Evolutionary conservation across 177 flowering plant species (phyloP).

Genomic region (Tripterygium wilfordii): DNA sequence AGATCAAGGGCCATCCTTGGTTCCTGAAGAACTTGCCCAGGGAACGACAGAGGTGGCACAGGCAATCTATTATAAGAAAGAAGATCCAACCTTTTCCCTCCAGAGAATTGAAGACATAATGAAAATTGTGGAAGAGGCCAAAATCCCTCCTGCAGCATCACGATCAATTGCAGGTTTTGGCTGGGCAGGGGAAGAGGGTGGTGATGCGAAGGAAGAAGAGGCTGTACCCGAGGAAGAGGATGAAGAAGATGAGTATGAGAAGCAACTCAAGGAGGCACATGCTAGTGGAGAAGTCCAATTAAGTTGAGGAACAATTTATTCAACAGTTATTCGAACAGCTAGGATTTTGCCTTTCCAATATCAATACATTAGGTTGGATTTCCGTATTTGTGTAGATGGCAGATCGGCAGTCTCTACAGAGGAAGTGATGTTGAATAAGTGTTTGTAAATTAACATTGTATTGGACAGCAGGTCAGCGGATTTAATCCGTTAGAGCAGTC

Average conservation of each 20-base stretch:
- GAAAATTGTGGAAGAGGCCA: conserved; percentile 57
- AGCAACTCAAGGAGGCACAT: conserved; percentile 53
- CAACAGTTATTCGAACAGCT: not conserved
- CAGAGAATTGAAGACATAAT: conserved; percentile 51
- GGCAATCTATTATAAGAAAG: conserved; percentile 35
- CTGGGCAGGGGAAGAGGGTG: conserved; percentile 34
- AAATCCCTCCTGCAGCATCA: conserved; percentile 29
- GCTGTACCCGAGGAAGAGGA: conserved; percentile 26
- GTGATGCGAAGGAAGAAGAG: conserved; percentile 11
- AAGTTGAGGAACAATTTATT: conserved; percentile 14
- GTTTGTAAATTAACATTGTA: conserved; percentile 8
- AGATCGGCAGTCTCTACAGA: not conserved
- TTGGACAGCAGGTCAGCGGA: not conserved
- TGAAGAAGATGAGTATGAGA: conserved; percentile 33
- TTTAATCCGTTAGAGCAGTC: not conserved
- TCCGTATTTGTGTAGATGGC: conserved; percentile 2
- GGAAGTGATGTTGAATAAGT: conserved; percentile 7
- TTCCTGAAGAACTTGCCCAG: conserved; percentile 58
- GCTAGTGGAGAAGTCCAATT: conserved; percentile 57
- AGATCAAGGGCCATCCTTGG: conserved; percentile 63
- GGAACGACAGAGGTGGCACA: conserved; percentile 44
- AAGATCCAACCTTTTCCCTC: conserved; percentile 41
- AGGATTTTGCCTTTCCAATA: not conserved
- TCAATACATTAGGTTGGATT: not conserved
- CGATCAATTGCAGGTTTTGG: conserved; percentile 31